phyloP scores from a whole-genome alignment of 768 basidiomycete species.

The Rhodotorula graminis region DNA sequence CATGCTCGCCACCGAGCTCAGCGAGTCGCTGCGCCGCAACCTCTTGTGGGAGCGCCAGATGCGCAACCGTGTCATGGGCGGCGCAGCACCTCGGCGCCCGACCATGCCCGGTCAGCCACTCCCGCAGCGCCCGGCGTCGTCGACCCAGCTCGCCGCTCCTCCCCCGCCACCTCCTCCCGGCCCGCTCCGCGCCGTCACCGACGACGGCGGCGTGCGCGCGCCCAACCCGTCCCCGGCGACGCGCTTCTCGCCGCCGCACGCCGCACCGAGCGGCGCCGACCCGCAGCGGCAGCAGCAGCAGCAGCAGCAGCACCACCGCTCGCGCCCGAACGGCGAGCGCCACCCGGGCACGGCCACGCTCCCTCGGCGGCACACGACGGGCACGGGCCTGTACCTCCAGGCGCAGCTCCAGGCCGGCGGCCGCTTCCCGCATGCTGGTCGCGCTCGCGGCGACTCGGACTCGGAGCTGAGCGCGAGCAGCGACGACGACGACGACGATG shows the following conservation, averaged over 20 bases:
- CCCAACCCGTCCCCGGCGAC: slow-evolving; percentile 17
- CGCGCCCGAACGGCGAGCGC: not conserved
- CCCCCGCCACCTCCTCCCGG: not conserved
- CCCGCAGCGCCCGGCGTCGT: slow-evolving; percentile 9
- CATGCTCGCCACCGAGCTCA: slow-evolving; percentile 79
- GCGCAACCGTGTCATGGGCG: slow-evolving; percentile 40
- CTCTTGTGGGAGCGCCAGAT: slow-evolving; percentile 63
- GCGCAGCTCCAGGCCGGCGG: slow-evolving; percentile 7
- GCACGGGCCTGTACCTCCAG: slow-evolving; percentile 29
- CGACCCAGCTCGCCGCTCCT: slow-evolving; percentile 3
- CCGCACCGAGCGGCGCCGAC: not conserved
- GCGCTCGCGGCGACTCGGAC: not conserved
- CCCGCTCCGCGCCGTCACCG: no score
- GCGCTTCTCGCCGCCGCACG: slow-evolving; percentile 18
- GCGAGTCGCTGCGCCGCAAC: slow-evolving; percentile 74
- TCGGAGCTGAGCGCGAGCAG: slow-evolving; percentile 26
- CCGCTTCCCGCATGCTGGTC: not conserved
- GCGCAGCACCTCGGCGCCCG: slow-evolving; percentile 14
- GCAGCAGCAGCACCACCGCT: not conserved
- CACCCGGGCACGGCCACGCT: not conserved
- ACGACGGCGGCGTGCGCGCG: slow-evolving; percentile 7
- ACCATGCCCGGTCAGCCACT: slow-evolving; percentile 14
- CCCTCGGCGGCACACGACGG: slow-evolving; percentile 24
- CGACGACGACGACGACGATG: slow-evolving; percentile 21
- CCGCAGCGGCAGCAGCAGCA: not conserved